Evolutionary conservation across 2,329 filamentous ascomycete species (phyloP), one percentile per base, ranked within the genome.

Genomic region (Trichoderma koningii): DNA sequence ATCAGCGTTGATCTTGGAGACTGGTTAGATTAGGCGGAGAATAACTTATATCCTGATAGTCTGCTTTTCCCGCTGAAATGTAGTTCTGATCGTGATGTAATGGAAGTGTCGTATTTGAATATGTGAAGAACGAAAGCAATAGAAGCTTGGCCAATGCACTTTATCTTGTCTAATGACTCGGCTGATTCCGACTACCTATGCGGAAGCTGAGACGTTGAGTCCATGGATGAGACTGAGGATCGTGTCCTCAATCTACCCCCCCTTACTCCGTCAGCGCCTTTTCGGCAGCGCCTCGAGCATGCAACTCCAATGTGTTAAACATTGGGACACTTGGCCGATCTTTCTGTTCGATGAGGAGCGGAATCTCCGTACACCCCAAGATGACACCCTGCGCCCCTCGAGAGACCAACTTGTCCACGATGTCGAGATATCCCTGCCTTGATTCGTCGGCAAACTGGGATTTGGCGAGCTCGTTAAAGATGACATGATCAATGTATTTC

Each of bases 291-390:
- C 62, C 66, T 51, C 55, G 65, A 10, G 59, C 66, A 26, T 69
- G 66, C 17, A 69, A 59, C 44, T 59, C 53, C 55, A 69, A 17
- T 3, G 68, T 67, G 23, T 69, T 57, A 34, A 68, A 69, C 62
- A 67, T 66, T 1, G 66, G 66, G 23, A 69, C 6, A 21, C 23
- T 19, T 9, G 59, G 60, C 19, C 67, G 47, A 44, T 68, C 61
- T 19, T 64, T 50, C 45, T 69, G 65, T 57, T 57, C 55, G 60
- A 69, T 66, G 19, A 69, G 55, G 23, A 67, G 52, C n/a, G 65
- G 63, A n/a, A 68, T 65, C 55, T 66, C 75, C 69, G 71, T 47
- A 55, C 15, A 68, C 4, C 66, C 68, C 5, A 67, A 34, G 10
- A 66, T 63, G 7, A 67, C 68, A 7, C 66, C 64, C 42, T 69